Percentiles rank a stretch among this genome's conserved stretches.
These are phyloP conservation scores for Delitschia confertaspora DNA, from an alignment of 495 filamentous ascomycete species.

Conservation along the genomic window DNA sequence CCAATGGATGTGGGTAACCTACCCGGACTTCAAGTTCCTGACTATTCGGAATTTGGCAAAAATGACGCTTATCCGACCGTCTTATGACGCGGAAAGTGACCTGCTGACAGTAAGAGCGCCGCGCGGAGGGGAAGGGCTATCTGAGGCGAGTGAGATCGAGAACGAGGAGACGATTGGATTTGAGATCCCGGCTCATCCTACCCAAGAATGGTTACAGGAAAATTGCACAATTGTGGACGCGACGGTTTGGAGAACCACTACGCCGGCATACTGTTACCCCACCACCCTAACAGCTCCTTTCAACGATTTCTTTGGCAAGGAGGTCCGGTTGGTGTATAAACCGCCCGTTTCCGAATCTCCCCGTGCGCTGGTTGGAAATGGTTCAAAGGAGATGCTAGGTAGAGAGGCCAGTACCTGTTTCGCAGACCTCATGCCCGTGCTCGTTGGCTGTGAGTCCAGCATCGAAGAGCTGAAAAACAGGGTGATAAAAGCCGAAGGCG, in stretches of 20 bases:
- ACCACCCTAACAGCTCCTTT: slow-evolving; percentile 29
- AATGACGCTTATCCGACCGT: slow-evolving; percentile 38
- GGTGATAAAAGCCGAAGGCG: slow-evolving; percentile 21
- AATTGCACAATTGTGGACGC: slow-evolving; percentile 29
- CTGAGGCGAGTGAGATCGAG: slow-evolving; percentile 22
- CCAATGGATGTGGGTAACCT: slow-evolving; percentile 39
- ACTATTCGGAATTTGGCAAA: slow-evolving; percentile 33
- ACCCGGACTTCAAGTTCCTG: slow-evolving; percentile 33
- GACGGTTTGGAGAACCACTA: slow-evolving; percentile 35
- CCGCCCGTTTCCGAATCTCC: slow-evolving; percentile 27
- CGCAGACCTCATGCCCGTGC: slow-evolving; percentile 36
- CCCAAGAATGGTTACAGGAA: slow-evolving; percentile 29
- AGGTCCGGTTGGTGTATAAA: slow-evolving; percentile 36
- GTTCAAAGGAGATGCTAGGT: slow-evolving; percentile 30
- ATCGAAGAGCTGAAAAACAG: slow-evolving; percentile 37
- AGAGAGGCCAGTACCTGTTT: slow-evolving; percentile 28
- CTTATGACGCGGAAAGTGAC: slow-evolving; percentile 25
- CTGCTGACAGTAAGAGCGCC: slow-evolving; percentile 19
- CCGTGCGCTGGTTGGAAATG: slow-evolving; percentile 29
- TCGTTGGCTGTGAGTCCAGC: slow-evolving; percentile 34
- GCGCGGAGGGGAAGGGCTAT: no score
- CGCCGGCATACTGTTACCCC: slow-evolving; percentile 31
- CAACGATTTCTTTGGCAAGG: slow-evolving; percentile 32
- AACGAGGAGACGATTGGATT: slow-evolving; percentile 20
- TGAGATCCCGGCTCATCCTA: slow-evolving; percentile 33